Base-by-base conservation (phyloP, 2,329 filamentous ascomycete genomes). In the Macroventuria anomochaeta region DNA sequence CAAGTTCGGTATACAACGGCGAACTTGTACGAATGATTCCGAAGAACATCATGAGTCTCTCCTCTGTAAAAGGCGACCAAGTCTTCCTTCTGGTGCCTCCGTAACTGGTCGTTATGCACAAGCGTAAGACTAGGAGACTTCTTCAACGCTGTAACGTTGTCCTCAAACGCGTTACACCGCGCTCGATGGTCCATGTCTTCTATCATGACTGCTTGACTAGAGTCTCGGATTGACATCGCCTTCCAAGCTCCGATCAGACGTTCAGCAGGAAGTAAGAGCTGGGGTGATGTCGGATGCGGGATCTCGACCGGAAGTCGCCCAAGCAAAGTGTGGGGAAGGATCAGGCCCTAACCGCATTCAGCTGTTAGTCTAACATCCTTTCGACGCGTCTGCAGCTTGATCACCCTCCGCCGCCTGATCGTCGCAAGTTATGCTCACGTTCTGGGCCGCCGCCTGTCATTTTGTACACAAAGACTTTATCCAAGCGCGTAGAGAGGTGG, bases 251-350 rank as follows among this genome's bases (percentile, higher is more conserved):
- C n/a, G 31, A 26, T 26, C 21, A 20, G 34, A 37, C 18, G 18
- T 37, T n/a, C n/a, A n/a, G 18, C 21, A 41, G 28, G 33, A 10
- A 42, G 32, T 39, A 39, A 34, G 15, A 21, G 10, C 11, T n/a
- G n/a, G n/a, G n/a, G 18, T 32, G 12, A 29, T 46, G 29, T 53
- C 20, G 32, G 38, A 53, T 53, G 38, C 42, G 50, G 42, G 49
- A 39, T 7, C n/a, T n/a, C n/a, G 17, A 39, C 33, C n/a, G 23
- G 11, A 29, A 11, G 32, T 2, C 10, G 36, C 31, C 10, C 25
- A 17, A 6, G 18, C n/a, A 29, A 32, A 25, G 20, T 53, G 51
- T 48, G 51, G 51, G 44, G 44, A 54, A 53, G n/a, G 44, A 48
- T 54, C 44, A 34, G 26, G 44, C 4, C 7, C 51, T 54, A 54